Base-by-base conservation (phyloP, 805 yeast genomes). In the Saturnispora ahearnii region DNA sequence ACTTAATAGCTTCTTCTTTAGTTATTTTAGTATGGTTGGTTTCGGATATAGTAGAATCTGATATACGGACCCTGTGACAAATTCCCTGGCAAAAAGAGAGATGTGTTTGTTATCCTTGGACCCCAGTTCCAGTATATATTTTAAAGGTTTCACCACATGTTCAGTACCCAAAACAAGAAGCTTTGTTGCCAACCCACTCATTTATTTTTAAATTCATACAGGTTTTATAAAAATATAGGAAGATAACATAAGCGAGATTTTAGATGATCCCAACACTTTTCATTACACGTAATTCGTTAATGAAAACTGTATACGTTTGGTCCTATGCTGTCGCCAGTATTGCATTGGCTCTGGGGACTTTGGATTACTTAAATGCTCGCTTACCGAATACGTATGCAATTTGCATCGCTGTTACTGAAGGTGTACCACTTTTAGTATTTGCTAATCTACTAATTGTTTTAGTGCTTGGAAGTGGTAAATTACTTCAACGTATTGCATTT, bases 1-100 rank as follows among this genome's bases (percentile, higher is more conserved):
- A 79, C 51, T 87, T 93, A 41, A 88, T 76, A 34, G 96, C 96
- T 59, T 79, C 82, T 11, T 80, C 78, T 56, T 87, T 95, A 62
- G 86, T 87, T 62, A 87, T 73, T 0, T 44, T 95, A 74, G 8
- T 10, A 13, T 18, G 6, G 9, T 3, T 12, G 5, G 8, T 26
- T 28, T 8, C 9, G 5, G 41, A n/a, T 15, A 29, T 31, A 30
- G 28, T 12, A 22, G 15, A 37, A 43, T 40, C 46, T 22, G 36
- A 36, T 21, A 33, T 26, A 32, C 40, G 30, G 4, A 49, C 31
- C 21, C 7, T 30, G 32, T 44, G 46, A 13, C 38, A 41, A 28
- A 30, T 48, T 24, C 11, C 15, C 7, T 13, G 8, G n/a, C 26
- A 52, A 37, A 29, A 51, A 29, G 13, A 43, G 43, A 13, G 3